Percentiles rank a stretch among this genome's conserved stretches.
These are phyloP conservation scores for Tolypocladium album DNA, from an alignment of 2,329 filamentous ascomycete genomes.

Conservation along the genomic window DNA sequence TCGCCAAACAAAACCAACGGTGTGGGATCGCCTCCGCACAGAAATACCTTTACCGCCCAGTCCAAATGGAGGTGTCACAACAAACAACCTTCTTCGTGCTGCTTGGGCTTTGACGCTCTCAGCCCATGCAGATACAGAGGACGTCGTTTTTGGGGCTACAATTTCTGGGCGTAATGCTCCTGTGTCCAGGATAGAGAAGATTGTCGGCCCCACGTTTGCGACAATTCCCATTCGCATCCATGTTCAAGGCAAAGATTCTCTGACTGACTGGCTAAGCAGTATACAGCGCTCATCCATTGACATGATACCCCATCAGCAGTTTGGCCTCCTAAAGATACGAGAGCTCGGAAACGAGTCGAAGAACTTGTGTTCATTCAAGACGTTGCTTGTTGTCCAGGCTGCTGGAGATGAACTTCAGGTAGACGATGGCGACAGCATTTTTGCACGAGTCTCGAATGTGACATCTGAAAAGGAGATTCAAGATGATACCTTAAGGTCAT, in stretches of 20 bases:
- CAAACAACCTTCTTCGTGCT: not conserved
- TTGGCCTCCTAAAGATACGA: slow-evolving; percentile 1
- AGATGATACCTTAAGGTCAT: not conserved
- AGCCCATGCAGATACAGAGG: not conserved
- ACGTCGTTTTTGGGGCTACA: not conserved
- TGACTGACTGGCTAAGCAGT: not conserved
- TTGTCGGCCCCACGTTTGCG: not conserved
- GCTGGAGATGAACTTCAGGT: not conserved
- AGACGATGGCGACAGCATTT: not conserved
- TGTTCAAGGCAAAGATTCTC: not conserved
- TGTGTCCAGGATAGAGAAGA: not conserved
- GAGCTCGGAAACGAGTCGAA: not conserved
- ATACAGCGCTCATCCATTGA: not conserved
- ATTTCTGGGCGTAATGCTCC: not conserved
- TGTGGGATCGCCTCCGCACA: not conserved
- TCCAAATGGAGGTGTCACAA: not conserved
- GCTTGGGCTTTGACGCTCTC: not conserved
- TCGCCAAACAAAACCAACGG: too few relatives aligned
- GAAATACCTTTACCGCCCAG: not conserved
- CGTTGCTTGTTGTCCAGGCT: slow-evolving; percentile 1
- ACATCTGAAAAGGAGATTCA: not conserved
- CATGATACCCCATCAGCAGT: not conserved
- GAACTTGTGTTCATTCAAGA: not conserved
- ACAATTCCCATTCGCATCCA: not conserved
- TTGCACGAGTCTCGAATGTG: not conserved